These are phyloP conservation scores for Boletus barrowsii DNA, from an alignment of 768 basidiomycete genomes.

Conservation along the genomic window DNA sequence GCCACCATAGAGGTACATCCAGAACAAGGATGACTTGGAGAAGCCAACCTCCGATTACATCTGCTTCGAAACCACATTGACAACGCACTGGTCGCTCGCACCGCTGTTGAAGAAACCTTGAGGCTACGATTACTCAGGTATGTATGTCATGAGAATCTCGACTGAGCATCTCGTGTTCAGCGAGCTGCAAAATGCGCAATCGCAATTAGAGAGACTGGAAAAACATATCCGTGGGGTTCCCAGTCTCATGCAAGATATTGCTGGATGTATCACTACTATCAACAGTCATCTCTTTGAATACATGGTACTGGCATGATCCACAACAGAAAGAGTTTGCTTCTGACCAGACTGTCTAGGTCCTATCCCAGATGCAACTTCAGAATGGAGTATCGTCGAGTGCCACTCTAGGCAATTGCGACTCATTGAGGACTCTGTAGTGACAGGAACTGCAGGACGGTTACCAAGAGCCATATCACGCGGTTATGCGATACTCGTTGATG, in stretches of 20 bases:
- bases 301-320: constrained; percentile 5
- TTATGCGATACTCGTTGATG: not conserved
- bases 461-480: not conserved
- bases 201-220: not conserved
- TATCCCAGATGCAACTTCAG: constrained; percentile 1
- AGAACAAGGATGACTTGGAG: constrained; percentile 7
- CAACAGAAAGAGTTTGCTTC: not conserved
- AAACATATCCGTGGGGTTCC: not conserved
- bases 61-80: not conserved
- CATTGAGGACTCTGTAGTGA: not conserved
- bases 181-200: not conserved
- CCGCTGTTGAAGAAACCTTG: not conserved
- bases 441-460: not conserved
- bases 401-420: not conserved
- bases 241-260: not conserved
- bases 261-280: not conserved
- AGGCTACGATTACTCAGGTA: not conserved
- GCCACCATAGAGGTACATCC: not conserved
- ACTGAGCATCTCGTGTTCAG: not conserved
- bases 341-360: not conserved
- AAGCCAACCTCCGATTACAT: not conserved
- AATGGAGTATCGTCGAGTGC: not conserved
- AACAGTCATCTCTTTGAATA: not conserved
- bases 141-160: not conserved
- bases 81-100: not conserved